Percentiles rank a stretch among this genome's conserved stretches.
Conservation (phyloP, 352 stramenopile genomes). For the Globisporangium cederbergense region DNA sequence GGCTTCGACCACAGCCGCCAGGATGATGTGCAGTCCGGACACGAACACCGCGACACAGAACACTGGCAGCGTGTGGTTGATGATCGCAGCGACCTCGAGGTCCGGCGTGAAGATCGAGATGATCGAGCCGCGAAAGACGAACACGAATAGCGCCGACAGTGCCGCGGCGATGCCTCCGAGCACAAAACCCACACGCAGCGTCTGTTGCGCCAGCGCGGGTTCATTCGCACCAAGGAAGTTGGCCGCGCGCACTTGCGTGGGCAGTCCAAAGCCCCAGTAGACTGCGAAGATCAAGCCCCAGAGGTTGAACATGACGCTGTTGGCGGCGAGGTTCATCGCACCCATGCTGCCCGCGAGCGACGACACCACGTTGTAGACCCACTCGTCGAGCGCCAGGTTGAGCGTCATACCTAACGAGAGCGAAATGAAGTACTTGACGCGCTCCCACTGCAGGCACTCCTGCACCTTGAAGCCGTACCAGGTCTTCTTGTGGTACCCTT, state of each 20-base stretch:
- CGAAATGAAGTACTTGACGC: constrained; percentile 59
- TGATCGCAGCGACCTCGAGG: constrained; percentile 38
- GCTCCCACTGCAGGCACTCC: constrained; percentile 57
- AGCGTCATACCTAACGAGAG: constrained; percentile 75
- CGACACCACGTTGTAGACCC: constrained; percentile 77
- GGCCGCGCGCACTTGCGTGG: constrained; percentile 69
- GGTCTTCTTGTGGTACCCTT: constrained; percentile 74
- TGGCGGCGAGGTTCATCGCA: constrained; percentile 61
- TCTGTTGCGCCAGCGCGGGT: constrained; percentile 49
- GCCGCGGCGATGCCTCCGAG: constrained; percentile 51
- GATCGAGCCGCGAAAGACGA: constrained; percentile 44
- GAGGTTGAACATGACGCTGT: constrained; percentile 81
- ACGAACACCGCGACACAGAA: constrained; percentile 74
- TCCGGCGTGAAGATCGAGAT: constrained; percentile 71
- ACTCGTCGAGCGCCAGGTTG: constrained; percentile 75
- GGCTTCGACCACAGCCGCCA: constrained; percentile 73
- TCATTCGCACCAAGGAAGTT: constrained; percentile 76
- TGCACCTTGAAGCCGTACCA: constrained; percentile 61
- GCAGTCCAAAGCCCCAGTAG: constrained; percentile 83
- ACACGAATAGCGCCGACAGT: constrained; percentile 47
- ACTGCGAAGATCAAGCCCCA: constrained; percentile 81
- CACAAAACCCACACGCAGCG: constrained; percentile 60
- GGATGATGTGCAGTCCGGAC: constrained; percentile 73
- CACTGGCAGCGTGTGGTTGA: constrained; percentile 55
- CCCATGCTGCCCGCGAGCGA: constrained; percentile 66